phyloP scores from a whole-genome alignment of 345 rosid species.

The Sonneratia caseolaris region DNA sequence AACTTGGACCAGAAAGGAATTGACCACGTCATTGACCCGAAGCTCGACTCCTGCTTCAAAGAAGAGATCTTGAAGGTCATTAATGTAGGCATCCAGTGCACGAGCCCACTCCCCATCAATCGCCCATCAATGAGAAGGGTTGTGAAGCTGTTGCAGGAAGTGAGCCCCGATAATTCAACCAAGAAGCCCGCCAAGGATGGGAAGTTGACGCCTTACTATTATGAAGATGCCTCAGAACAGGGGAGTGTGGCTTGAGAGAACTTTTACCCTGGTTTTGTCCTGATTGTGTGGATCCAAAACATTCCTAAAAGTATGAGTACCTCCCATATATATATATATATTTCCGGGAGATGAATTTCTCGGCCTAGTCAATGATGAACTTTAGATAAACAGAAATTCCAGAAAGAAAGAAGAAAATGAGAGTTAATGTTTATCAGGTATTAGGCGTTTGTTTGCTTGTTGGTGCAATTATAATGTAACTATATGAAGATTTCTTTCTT shows the following conservation, averaged over 20 bases:
- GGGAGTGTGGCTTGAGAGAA: constrained; percentile 61
- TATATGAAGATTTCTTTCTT: too few relatives aligned
- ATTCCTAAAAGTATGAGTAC: not conserved
- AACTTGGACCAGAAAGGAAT: constrained; percentile 72
- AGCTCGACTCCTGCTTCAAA: constrained; percentile 66
- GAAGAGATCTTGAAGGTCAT: constrained; percentile 81
- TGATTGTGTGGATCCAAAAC: not conserved
- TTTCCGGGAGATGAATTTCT: not conserved
- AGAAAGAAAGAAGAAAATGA: not conserved
- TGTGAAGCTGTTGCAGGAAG: constrained; percentile 80
- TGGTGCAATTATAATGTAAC: not conserved
- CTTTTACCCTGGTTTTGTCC: not conserved
- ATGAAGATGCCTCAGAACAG: constrained; percentile 67
- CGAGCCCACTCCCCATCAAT: constrained; percentile 78
- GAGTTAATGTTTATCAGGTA: not conserved
- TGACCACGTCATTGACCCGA: constrained; percentile 71
- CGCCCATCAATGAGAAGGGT: constrained; percentile 96
- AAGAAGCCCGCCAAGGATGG: constrained; percentile 48
- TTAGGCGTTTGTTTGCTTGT: not conserved
- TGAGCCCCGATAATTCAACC: constrained; percentile 28
- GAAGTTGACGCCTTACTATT: constrained; percentile 81
- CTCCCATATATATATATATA: not conserved
- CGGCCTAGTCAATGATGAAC: not conserved
- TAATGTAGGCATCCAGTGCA: constrained; percentile 78
- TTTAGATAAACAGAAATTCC: not conserved